These are phyloP conservation scores for Kazachstania bromeliacearum DNA, from an alignment of 805 yeast species.

Conservation along the genomic window DNA sequence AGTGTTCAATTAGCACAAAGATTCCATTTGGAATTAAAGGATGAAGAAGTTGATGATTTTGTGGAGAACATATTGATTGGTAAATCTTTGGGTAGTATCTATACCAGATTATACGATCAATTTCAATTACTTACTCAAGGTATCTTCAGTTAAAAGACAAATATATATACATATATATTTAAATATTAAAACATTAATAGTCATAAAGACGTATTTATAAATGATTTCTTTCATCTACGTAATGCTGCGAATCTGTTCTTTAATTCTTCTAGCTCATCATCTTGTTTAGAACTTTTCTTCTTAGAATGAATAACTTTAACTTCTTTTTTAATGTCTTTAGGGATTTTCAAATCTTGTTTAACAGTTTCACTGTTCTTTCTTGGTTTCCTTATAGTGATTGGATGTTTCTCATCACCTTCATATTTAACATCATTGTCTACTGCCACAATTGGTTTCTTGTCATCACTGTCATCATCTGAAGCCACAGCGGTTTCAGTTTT, in stretches of 20 bases:
- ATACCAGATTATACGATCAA: conserved; percentile 89
- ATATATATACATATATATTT: conserved; percentile 1
- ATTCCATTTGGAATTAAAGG: conserved; percentile 66
- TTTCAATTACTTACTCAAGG: conserved; percentile 94
- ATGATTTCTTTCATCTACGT: conserved; percentile 33
- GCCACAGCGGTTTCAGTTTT: conserved; percentile 24
- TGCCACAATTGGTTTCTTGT: conserved; percentile 32
- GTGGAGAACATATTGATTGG: conserved; percentile 71
- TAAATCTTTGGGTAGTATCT: conserved; percentile 77
- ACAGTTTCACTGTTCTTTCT: conserved; percentile 34
- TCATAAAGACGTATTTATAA: background rate
- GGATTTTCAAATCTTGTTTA: conserved; percentile 32
- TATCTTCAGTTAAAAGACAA: conserved; percentile 49
- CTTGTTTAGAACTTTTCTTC: conserved; percentile 9
- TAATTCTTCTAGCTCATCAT: conserved; percentile 21
- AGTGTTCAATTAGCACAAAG: conserved; percentile 71
- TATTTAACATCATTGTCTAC: conserved; percentile 30
- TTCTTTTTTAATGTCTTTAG: conserved; percentile 33
- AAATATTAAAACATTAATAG: background rate
- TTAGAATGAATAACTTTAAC: conserved; percentile 25
- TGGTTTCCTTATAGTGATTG: conserved; percentile 37
- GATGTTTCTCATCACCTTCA: conserved; percentile 28
- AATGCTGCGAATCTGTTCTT: conserved; percentile 72
- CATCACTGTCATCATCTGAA: no score
- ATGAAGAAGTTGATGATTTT: conserved; percentile 53